Percentiles rank a stretch among this genome's conserved stretches.
Conservation (phyloP, 768 basidiomycete genomes). For the Cyclocybe cylindracea region DNA sequence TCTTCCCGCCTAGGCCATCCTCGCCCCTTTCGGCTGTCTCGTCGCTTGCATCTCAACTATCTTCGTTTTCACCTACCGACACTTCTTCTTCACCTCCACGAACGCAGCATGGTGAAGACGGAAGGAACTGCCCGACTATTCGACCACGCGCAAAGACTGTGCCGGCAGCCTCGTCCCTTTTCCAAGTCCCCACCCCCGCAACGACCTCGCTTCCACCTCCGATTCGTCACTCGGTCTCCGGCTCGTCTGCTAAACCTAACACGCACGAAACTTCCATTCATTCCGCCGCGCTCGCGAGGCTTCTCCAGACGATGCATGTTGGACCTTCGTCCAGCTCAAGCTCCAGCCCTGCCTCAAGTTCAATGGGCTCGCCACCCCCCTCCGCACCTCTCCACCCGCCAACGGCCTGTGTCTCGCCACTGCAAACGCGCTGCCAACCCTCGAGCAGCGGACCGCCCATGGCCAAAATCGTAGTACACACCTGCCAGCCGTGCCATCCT, state of each 20-base stretch:
- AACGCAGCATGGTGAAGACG: conserved; percentile 3
- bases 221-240: conserved; percentile 19
- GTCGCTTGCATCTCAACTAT: conserved; percentile 24
- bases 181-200: conserved; percentile 1
- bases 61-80: conserved; percentile 26
- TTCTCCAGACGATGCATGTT: conserved; percentile 35
- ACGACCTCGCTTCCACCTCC: conserved; percentile 11
- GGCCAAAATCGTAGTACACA: conserved; percentile 54
- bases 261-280: conserved; percentile 19
- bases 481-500: conserved; percentile 63
- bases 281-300: conserved; percentile 32
- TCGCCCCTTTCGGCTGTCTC: conserved; percentile 31
- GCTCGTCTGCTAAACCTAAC: conserved; percentile 17
- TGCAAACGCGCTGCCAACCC: conserved; percentile 36
- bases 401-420: conserved; percentile 39
- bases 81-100: conserved; percentile 18
- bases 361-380: conserved; percentile 20
- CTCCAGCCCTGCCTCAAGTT: conserved; percentile 32
- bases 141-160: conserved; percentile 43
- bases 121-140: conserved; percentile 20
- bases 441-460: conserved; percentile 13
- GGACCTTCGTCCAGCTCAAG: too few species aligned
- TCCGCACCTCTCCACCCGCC: conserved; percentile 20
- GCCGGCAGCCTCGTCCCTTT: conserved; percentile 19
- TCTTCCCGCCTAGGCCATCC: conserved; percentile 29